Evolutionary conservation across 2,329 filamentous ascomycete genomes (phyloP).

Genomic region (Clarireedia hainanense): DNA sequence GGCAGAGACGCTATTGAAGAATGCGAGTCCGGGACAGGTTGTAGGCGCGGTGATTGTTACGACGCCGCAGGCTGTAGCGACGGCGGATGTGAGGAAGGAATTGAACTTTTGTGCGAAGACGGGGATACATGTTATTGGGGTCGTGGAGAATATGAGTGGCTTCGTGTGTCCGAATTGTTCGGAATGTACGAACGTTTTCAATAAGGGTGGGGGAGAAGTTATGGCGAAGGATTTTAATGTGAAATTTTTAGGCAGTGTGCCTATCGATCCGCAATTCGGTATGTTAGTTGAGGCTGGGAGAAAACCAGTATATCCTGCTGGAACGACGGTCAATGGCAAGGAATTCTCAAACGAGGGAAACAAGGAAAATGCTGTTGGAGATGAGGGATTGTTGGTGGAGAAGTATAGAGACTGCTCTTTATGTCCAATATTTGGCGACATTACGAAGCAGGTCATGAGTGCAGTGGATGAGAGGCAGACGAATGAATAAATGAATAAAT

Average conservation of each 20-base stretch:
- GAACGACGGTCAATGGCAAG: conserved; percentile 53
- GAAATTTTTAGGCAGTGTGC: conserved; percentile 76
- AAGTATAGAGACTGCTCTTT: conserved; percentile 70
- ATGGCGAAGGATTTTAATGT: conserved; percentile 86
- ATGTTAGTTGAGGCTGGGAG: conserved; percentile 70
- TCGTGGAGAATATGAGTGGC: conserved; percentile 95
- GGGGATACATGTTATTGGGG: conserved; percentile 78
- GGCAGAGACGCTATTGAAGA: conserved; percentile 70
- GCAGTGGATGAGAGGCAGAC: conserved; percentile 15
- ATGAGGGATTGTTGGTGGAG: conserved; percentile 47
- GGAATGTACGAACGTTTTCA: conserved; percentile 91
- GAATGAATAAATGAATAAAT: no score
- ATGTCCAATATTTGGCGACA: conserved; percentile 57
- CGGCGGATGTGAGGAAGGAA: conserved; percentile 82
- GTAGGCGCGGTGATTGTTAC: conserved; percentile 90
- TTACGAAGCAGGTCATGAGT: conserved; percentile 47
- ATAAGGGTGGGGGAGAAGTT: conserved; percentile 76
- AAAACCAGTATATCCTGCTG: conserved; percentile 59
- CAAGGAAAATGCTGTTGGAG: conserved; percentile 25
- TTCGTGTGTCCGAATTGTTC: conserved; percentile 75
- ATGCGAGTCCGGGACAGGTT: conserved; percentile 58
- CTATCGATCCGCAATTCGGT: conserved; percentile 89
- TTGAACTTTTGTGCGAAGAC: conserved; percentile 79
- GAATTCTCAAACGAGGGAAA: conserved; percentile 35
- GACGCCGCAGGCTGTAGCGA: conserved; percentile 89